Conservation (phyloP, 345 rosid genomes). For the Cochlearia excelsa region DNA sequence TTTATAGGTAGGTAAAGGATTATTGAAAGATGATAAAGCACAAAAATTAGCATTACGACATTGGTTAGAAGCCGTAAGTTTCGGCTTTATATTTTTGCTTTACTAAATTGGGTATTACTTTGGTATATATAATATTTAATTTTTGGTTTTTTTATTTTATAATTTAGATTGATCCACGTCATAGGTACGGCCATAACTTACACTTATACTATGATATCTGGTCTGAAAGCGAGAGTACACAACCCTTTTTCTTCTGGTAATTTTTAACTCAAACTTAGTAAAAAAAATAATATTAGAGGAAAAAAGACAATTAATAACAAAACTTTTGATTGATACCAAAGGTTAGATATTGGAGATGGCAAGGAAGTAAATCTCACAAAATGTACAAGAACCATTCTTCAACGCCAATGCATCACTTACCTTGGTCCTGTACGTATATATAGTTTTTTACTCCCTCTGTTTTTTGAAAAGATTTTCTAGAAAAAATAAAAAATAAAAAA, state of each 20-base stretch:
- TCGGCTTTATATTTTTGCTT: conserved; percentile 10
- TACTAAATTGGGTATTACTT: neutral
- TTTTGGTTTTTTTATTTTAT: neutral
- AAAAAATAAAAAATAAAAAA: too few relatives aligned
- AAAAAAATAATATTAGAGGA: neutral
- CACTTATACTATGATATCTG: conserved; percentile 64
- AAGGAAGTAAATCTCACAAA: conserved; percentile 50
- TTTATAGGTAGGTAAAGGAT: conserved; percentile 81
- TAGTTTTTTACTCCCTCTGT: too few relatives aligned
- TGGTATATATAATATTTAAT: too few relatives aligned
- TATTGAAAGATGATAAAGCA: conserved; percentile 82
- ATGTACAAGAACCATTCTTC: conserved; percentile 53
- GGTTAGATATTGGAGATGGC: conserved; percentile 86
- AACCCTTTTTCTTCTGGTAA: conserved; percentile 82
- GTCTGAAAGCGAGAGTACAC: conserved; percentile 53
- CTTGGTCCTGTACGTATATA: conserved; percentile 58
- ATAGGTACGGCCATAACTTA: conserved; percentile 80
- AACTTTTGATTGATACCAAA: conserved; percentile 30
- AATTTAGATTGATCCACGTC: conserved; percentile 73
- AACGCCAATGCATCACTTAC: conserved; percentile 65
- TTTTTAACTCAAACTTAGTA: conserved; percentile 1
- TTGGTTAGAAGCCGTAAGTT: conserved; percentile 97
- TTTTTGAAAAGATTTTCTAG: too few relatives aligned
- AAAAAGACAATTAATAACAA: neutral
- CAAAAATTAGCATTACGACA: conserved; percentile 83